A percentile compares a stretch with the other conserved stretches of the same genome.
These are phyloP conservation scores for Pezicula radicicola DNA, from an alignment of 2,329 filamentous ascomycete species.

Conservation along the genomic window DNA sequence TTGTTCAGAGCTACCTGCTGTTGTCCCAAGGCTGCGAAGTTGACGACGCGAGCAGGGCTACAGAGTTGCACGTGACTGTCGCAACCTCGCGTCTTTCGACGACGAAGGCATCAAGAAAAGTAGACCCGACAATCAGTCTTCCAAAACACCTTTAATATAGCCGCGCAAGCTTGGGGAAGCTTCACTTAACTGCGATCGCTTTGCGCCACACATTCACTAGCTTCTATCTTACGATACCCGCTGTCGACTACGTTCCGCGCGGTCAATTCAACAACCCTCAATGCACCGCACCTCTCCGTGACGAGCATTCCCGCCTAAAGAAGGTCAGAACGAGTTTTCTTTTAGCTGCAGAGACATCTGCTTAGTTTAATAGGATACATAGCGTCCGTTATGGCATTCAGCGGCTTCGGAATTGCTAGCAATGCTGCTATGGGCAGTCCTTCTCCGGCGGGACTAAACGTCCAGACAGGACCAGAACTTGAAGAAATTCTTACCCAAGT, in stretches of 20 bases:
- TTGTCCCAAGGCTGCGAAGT: not conserved
- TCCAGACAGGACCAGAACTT: slow-evolving; percentile 61
- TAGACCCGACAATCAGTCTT: not conserved
- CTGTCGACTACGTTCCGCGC: not conserved
- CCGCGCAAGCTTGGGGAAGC: not conserved
- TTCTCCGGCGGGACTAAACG: slow-evolving; percentile 32
- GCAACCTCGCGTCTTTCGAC: not conserved
- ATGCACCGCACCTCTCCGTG: slow-evolving; percentile 26
- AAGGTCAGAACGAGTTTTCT: not conserved
- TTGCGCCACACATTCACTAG: not conserved
- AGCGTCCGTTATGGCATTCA: slow-evolving; percentile 59
- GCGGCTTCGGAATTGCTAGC: slow-evolving; percentile 50
- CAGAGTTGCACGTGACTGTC: not conserved
- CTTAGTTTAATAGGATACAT: slow-evolving; percentile 25
- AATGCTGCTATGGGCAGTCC: slow-evolving; percentile 40
- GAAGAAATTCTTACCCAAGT: slow-evolving; percentile 82
- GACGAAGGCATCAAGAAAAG: too few species aligned
- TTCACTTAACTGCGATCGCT: not conserved
- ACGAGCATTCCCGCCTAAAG: slow-evolving; percentile 27
- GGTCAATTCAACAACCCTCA: slow-evolving; percentile 9
- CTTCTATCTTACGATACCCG: not conserved
- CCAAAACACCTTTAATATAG: not conserved
- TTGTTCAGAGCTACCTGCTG: not conserved
- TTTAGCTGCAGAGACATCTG: too few species aligned
- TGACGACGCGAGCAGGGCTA: not conserved